Conservation (phyloP, 805 yeast genomes). For the Saccharomycopsis lassenensis region DNA sequence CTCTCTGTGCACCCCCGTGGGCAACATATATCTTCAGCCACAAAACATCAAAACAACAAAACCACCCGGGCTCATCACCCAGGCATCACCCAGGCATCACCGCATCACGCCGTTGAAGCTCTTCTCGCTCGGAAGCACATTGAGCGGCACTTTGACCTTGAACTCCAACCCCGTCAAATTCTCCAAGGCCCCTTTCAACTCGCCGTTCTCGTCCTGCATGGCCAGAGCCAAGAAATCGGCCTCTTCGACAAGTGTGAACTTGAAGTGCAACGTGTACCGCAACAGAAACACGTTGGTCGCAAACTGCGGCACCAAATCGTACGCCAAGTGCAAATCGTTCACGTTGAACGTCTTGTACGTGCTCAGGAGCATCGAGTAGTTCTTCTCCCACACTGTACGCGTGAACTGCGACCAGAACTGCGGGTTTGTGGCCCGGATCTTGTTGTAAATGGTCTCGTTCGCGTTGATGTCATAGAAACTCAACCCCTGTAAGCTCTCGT, state of each 20-base stretch:
- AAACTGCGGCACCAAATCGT: slow-evolving; percentile 27
- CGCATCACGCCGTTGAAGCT: too few species aligned
- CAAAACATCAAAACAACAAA: too few species aligned
- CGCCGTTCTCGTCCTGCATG: slow-evolving; percentile 30
- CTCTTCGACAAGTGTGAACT: slow-evolving; percentile 25
- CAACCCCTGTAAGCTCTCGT: not conserved
- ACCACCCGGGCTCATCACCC: too few species aligned
- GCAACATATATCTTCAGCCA: too few species aligned
- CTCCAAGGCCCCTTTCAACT: slow-evolving; percentile 25
- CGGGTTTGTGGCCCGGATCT: slow-evolving; percentile 10
- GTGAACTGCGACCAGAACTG: slow-evolving; percentile 16
- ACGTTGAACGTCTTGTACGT: slow-evolving; percentile 10
- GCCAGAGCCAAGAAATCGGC: slow-evolving; percentile 19
- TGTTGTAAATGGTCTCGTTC: slow-evolving; percentile 9
- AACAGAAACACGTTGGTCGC: slow-evolving; percentile 29
- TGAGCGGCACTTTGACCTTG: slow-evolving; percentile 34
- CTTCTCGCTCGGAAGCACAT: slow-evolving; percentile 28
- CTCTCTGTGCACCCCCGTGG: too few species aligned
- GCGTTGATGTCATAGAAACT: slow-evolving; percentile 12
- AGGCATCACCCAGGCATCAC: too few species aligned
- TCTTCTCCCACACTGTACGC: slow-evolving; percentile 8
- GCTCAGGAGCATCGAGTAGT: slow-evolving; percentile 10
- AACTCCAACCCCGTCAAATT: slow-evolving; percentile 30
- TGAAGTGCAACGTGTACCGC: slow-evolving; percentile 29
- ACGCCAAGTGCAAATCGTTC: slow-evolving; percentile 11